Evolutionary conservation across 2,329 filamentous ascomycete genomes (phyloP), one percentile per base, ranked within the genome.

Genomic region (Hymenoscyphus fraxineus): DNA sequence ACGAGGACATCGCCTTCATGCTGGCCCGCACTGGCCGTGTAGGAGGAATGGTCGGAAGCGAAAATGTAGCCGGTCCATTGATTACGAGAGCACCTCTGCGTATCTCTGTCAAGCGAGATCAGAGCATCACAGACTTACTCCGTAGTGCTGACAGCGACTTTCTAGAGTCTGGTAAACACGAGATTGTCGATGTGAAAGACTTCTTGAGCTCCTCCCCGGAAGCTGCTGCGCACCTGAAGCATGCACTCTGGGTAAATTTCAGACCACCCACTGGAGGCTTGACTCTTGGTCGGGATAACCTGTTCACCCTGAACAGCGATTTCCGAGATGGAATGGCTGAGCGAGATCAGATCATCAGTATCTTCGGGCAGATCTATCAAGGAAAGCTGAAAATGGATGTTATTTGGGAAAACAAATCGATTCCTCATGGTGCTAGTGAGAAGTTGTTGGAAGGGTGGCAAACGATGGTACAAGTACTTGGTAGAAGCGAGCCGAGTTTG

Each of bases 251-350:
- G 39, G 35, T 59, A 59, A 59, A 59, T 38, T 59, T 59, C 58
- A 59, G 58, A 40, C 58, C 58, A 44, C 58, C 58, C 19, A 41
- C 58, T 19, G 58, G 39, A 59, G 58, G 35, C 39, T 19, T 59
- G 35, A 44, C 35, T 59, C 58, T 59, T 57, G 58, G 58, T 22
- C 35, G 35, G 15, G 58, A 59, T 59, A 22, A 38, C 44, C 44
- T 59, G n/a, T 59, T 59, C n/a, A 19, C 58, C 27, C 32, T 59
- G n/a, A 59, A 59, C 38, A 59, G 58, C 44, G 58, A 59, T 44
- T 59, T 59, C 6, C 58, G 58, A 59, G 58, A 59, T n/a, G 58
- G 58, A 39, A 59, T 59, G 58, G 58, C 58, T 59, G 58, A 59
- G 58, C 32, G 58, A 19, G 39, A 59, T 59, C 35, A 41, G 19